Conservation (phyloP, 2,329 filamentous ascomycete species). For the Sporothrix globosa region DNA sequence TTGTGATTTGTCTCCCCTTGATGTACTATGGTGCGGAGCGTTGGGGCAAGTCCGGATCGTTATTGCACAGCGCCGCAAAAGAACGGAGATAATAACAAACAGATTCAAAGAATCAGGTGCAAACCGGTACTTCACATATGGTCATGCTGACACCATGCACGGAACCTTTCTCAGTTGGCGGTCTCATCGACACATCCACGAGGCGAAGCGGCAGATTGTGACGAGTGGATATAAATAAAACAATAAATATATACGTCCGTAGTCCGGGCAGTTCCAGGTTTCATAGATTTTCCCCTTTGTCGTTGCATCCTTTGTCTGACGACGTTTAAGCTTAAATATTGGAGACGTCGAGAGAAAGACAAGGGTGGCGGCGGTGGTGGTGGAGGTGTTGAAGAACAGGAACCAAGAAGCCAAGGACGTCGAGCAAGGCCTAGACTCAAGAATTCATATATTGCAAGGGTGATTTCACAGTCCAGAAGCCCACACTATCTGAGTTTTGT, state of each 20-base stretch:
- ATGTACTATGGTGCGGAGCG: background rate
- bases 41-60: constrained; percentile 18
- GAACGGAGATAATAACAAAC: background rate
- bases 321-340: constrained; percentile 5
- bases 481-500: background rate
- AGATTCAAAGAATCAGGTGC: background rate
- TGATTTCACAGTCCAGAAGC: background rate
- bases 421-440: background rate
- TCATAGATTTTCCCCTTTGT: too few relatives aligned
- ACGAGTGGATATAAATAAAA: background rate
- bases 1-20: background rate
- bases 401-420: background rate
- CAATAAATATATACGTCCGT: background rate
- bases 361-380: background rate
- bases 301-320: background rate
- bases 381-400: background rate
- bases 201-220: background rate
- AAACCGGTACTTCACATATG: background rate
- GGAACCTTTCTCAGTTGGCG: background rate
- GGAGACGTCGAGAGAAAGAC: background rate
- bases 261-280: too few relatives aligned
- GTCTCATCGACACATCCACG: too few relatives aligned
- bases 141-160: background rate
- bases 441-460: background rate
- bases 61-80: constrained; percentile 10